Conservation (phyloP, 2,329 filamentous ascomycete genomes). For the Hypoxylon sp. region DNA sequence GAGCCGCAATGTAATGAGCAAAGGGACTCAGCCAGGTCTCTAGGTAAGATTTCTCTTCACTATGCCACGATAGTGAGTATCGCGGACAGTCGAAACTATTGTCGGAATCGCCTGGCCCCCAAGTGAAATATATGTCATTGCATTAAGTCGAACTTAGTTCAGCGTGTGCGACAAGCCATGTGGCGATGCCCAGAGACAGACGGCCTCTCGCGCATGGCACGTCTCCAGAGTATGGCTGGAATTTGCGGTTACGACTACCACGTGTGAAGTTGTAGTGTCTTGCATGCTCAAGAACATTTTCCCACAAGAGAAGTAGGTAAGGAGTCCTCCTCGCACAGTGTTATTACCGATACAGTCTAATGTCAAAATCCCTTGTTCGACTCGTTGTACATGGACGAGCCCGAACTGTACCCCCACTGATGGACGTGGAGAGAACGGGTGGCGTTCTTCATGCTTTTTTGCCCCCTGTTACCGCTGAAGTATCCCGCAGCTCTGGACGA, state of each 20-base stretch:
- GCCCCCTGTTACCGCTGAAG: conserved; percentile 2
- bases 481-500: conserved; percentile 15
- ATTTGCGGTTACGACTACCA: conserved; percentile 21
- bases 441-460: conserved; percentile 23
- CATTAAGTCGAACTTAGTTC: conserved; percentile 1
- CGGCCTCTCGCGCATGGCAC: conserved; percentile 5
- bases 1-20: conserved; percentile 24
- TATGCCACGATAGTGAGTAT: neutral
- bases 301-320: conserved; percentile 1
- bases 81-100: neutral
- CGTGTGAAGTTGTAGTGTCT: conserved; percentile 33
- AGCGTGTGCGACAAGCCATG: conserved; percentile 18
- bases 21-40: conserved; percentile 3
- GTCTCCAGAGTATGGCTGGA: neutral
- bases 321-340: neutral
- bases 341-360: conserved; percentile 3
- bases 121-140: neutral
- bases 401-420: conserved; percentile 27
- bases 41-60: neutral
- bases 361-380: neutral
- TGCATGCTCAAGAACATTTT: conserved; percentile 11
- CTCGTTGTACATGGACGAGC: conserved; percentile 14
- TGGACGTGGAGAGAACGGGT: conserved; percentile 12
- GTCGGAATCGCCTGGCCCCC: neutral
- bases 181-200: conserved; percentile 11